Percentiles rank a stretch among this genome's conserved stretches.
Conservation (phyloP, 2,329 filamentous ascomycete genomes). For the Ophiostoma perfectum region DNA sequence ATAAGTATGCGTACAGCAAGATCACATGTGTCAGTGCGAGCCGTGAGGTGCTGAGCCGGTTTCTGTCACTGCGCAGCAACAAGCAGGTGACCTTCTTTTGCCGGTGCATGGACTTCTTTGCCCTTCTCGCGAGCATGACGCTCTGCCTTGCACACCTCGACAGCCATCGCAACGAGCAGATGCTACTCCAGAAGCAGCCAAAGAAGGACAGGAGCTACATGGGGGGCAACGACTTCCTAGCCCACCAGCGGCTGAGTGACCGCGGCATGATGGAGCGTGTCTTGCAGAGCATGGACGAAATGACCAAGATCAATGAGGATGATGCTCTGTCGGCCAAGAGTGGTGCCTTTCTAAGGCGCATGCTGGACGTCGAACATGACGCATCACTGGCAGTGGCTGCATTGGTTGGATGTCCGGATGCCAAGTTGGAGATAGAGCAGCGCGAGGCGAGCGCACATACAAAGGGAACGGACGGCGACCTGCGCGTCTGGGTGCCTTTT, state of each 20-base stretch:
- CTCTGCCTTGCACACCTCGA: slow-evolving; percentile 41
- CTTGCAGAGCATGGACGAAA: slow-evolving; percentile 33
- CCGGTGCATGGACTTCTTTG: slow-evolving; percentile 40
- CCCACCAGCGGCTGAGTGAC: slow-evolving; percentile 40
- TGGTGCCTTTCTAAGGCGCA: slow-evolving; percentile 32
- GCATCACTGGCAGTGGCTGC: slow-evolving; percentile 13
- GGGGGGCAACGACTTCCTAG: slow-evolving; percentile 29
- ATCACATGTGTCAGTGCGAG: slow-evolving; percentile 39
- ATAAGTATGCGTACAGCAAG: slow-evolving; percentile 36
- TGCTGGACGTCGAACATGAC: slow-evolving; percentile 37
- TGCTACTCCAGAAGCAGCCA: slow-evolving; percentile 10
- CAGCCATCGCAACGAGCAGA: slow-evolving; percentile 21
- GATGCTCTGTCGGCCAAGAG: slow-evolving; percentile 34
- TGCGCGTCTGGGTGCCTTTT: slow-evolving; percentile 39
- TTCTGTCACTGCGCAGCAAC: slow-evolving; percentile 35
- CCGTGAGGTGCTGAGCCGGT: slow-evolving; percentile 40
- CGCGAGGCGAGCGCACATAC: not conserved
- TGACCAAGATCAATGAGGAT: slow-evolving; percentile 24
- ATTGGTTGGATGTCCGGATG: slow-evolving; percentile 9
- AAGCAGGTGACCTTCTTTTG: slow-evolving; percentile 32
- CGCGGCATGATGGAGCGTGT: slow-evolving; percentile 39
- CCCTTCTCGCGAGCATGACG: slow-evolving; percentile 37
- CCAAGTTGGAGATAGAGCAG: not conserved
- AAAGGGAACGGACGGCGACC: slow-evolving; percentile 10
- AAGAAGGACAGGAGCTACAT: not conserved